A percentile compares a stretch with the other conserved stretches of the same genome.
Conservation (phyloP, 2,329 filamentous ascomycete genomes). For the Scortechinia acanthostroma region DNA sequence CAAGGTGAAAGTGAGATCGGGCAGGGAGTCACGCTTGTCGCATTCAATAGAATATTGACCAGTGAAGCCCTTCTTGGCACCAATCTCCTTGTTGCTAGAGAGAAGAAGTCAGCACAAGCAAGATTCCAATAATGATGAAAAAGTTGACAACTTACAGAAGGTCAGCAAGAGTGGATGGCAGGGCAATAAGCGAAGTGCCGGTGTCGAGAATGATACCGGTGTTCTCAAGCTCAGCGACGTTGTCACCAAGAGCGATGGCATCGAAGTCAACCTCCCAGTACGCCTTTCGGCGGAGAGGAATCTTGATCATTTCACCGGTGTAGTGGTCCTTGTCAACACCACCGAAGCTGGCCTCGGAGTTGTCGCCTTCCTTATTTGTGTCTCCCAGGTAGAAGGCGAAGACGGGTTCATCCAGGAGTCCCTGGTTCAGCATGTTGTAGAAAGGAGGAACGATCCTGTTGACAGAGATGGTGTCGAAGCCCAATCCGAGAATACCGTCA, state of each 20-base stretch:
- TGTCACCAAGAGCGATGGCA: conserved; percentile 79
- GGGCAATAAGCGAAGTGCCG: conserved; percentile 92
- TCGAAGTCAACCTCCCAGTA: conserved; percentile 99
- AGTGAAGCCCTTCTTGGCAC: conserved; percentile 94
- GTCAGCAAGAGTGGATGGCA: conserved; percentile 84
- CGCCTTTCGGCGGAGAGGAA: conserved; percentile 93
- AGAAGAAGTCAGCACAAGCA: neutral
- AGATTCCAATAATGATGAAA: too few species aligned
- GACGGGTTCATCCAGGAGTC: conserved; percentile 80
- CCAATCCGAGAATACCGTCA: conserved; percentile 91
- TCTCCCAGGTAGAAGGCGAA: conserved; percentile 94
- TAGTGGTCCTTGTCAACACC: conserved; percentile 77
- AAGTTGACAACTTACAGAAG: conserved; percentile 48
- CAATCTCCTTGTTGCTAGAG: conserved; percentile 77
- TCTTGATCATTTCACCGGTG: conserved; percentile 81
- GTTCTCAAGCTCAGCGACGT: conserved; percentile 81
- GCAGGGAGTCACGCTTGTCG: conserved; percentile 71
- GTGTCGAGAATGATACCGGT: conserved; percentile 97
- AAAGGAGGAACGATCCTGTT: conserved; percentile 92
- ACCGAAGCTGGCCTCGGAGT: conserved; percentile 85
- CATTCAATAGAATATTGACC: conserved; percentile 96
- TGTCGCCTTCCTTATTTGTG: conserved; percentile 56
- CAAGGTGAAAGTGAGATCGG: conserved; percentile 86
- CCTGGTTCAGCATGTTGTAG: conserved; percentile 90
- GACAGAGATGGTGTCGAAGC: conserved; percentile 93